Evolutionary conservation across 257 asterid genomes (phyloP), one percentile per base, ranked within the genome.

Genomic region (Handroanthus guayacan): DNA sequence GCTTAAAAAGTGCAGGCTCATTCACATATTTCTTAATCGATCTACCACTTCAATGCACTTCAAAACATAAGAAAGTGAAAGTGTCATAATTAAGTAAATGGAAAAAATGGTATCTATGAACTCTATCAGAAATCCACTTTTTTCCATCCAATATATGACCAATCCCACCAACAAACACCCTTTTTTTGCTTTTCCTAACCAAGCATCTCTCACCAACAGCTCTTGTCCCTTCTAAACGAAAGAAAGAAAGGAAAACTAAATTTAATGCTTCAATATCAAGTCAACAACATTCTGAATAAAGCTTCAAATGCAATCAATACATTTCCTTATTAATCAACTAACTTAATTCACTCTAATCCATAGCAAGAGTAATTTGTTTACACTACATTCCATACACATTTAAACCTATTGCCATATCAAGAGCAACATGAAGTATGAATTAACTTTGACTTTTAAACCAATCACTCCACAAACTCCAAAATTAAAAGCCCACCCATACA

Each of bases 311-410:
- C 50, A 60, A 25, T 55, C 63, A 36, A 43, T 58, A 51, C 20
- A 45, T 45, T 18, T 47, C 69, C 70, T 37, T 16, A 41, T 18
- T 43, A 9, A 47, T 63, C 72, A 76, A 81, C 51, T 72, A 57
- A 3, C 12, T 36, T n/a, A 68, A 41, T 39, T 51, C 9, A 67
- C 56, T 56, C 71, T 51, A 47, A 66, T 20, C 67, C 50, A 16
- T 67, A 48, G 75, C n/a, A 73, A 78, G 38, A 20, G 64, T 39
- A 61, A 67, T 3, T 72, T 64, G 56, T 37, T 8, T 10, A 25
- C 63, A 75, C 75, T 76, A 50, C 17, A 66, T 39, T 62, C 70
- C 75, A 74, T 58, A 67, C 67, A n/a, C 44, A 9, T 51, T 43
- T 14, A 79, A 25, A 41, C 60, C 48, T 43, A 41, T 12, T 64